Conservation (phyloP, 176 grass and related monocot genomes). For the Elaeis guineensis region DNA sequence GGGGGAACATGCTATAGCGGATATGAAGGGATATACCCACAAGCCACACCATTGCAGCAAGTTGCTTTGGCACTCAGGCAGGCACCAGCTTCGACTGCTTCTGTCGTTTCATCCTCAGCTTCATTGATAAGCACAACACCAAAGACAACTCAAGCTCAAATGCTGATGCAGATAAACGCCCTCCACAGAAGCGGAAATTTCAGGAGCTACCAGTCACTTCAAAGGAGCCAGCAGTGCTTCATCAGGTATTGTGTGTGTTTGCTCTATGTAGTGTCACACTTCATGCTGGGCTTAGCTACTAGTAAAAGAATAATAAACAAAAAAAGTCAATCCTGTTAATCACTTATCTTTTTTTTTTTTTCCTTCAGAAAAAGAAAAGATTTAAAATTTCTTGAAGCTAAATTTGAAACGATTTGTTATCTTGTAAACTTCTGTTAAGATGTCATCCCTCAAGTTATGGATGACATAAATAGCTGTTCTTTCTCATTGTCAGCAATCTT, state of each 20-base stretch:
- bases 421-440: no score
- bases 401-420: no score
- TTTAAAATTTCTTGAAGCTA: no score
- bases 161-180: constrained; percentile 40
- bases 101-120: constrained; percentile 26
- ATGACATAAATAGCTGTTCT: no score
- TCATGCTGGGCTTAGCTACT: no score
- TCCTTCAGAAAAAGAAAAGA: no score
- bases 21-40: constrained; percentile 87
- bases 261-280: no score
- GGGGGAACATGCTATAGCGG: constrained; percentile 54
- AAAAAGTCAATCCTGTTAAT: no score
- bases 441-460: no score
- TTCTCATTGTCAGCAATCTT: no score
- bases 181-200: constrained; percentile 83
- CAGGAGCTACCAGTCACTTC: constrained; percentile 58
- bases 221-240: constrained; percentile 26
- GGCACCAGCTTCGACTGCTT: constrained; percentile 32
- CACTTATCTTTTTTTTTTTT: no score
- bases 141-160: constrained; percentile 29
- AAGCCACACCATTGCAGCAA: constrained; percentile 77
- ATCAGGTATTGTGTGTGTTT: constrained; percentile 32
- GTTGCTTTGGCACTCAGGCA: constrained; percentile 85
- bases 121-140: constrained; percentile 7
- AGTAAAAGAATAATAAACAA: no score